Percentiles rank a stretch among this genome's conserved stretches.
phyloP scores from a whole-genome alignment of 2,329 filamentous ascomycete genomes.

The Colletotrichum lentis region DNA sequence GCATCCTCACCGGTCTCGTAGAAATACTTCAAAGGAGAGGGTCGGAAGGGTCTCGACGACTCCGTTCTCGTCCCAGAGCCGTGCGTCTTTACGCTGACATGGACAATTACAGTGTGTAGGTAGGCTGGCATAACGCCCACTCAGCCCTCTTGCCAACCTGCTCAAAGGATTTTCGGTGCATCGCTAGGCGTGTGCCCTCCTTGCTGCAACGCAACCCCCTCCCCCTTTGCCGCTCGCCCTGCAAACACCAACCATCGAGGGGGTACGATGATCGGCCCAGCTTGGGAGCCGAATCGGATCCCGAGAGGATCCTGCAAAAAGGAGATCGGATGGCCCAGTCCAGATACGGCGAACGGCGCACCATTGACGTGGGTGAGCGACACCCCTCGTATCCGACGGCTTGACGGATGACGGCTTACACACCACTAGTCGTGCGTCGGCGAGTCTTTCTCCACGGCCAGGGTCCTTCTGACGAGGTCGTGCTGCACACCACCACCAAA shows the following conservation, averaged over 20 bases:
- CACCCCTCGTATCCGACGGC: not conserved
- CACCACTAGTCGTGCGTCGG: not conserved
- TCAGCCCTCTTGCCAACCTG: conserved; percentile 23
- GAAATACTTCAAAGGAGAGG: not conserved
- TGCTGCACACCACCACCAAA: not conserved
- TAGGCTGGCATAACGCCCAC: conserved; percentile 1
- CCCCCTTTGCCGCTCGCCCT: conserved; percentile 14
- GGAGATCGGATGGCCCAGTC: conserved; percentile 10
- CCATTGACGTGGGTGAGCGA: too few relatives aligned
- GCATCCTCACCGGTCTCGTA: not conserved
- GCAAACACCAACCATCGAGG: conserved; percentile 17
- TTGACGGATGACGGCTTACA: not conserved
- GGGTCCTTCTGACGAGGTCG: not conserved
- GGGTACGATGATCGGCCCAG: conserved; percentile 26
- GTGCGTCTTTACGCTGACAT: not conserved
- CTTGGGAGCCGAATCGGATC: conserved; percentile 4
- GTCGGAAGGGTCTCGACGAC: not conserved
- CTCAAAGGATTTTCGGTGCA: conserved; percentile 33
- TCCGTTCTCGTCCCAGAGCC: not conserved
- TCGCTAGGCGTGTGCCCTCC: conserved; percentile 15
- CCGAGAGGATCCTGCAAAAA: conserved; percentile 1
- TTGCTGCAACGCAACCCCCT: conserved; percentile 14
- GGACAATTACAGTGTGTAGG: not conserved
- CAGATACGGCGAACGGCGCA: not conserved
- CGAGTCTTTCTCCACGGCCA: not conserved